Evolutionary conservation across 768 basidiomycete genomes (phyloP), one percentile per base, ranked within the genome.

Genomic region (Leccinellum luteum): DNA sequence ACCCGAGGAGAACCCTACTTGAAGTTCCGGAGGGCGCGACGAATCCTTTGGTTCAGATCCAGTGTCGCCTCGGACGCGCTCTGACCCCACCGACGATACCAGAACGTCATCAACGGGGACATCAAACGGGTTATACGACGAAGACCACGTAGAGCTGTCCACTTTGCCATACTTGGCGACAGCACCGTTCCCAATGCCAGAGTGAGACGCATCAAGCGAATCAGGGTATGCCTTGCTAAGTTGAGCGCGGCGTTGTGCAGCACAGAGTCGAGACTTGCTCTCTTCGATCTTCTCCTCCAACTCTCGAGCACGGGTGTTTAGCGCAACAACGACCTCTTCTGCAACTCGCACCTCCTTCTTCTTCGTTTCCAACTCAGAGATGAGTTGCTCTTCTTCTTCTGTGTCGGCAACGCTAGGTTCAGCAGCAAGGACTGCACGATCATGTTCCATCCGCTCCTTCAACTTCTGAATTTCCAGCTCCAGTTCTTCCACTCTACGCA

Each of bases 261-360:
- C 68, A 60, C 73, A 78, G 56, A 94, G 73, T 54, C 78, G 78
- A 61, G 83, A 83, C 73, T 80, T 85, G 71, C 85, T 84, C 57
- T 81, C 78, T 31, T 81, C 78, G 34, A 94, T 78, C 64, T 76
- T 81, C 49, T 86, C 86, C 71, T 94, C 92, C 55, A 94, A 74
- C 64, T 88, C 89, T 60, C 84, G 81, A 47, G 88, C 85, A 51
- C 87, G 84, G 34, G 78, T 76, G 66, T 81, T 85, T 34, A 91
- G 77, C 10, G 82, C 78, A 48, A 78, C 73, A 19, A 91, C 77
- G 15, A 85, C 77, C 51, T 89, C 89, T 69, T 94, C 90, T 25
- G 85, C 76, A 12, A 80, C 76, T 51, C 70, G 73, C 21, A 78
- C 73, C 63, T 90, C 88, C 61, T 77, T 78, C 67, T 73, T 80